Evolutionary conservation across 2,329 filamentous ascomycete species (phyloP).

Genomic region (Nothopassalora personata): DNA sequence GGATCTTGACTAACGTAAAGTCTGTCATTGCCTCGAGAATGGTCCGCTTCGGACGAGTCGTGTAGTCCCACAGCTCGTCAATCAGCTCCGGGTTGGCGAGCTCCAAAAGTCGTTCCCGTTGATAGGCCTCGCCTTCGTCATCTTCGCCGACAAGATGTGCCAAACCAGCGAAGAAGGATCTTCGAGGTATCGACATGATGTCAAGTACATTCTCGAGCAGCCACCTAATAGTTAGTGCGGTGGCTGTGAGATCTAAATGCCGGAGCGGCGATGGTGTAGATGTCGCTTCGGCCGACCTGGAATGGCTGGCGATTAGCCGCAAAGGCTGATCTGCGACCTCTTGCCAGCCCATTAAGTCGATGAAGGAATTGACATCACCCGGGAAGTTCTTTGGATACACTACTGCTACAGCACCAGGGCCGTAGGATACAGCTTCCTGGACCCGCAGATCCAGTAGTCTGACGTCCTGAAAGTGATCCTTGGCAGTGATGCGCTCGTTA

Average conservation of each 20-base stretch:
- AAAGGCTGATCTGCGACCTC: constrained; percentile 65
- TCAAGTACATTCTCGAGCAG: constrained; percentile 81
- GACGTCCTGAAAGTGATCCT: constrained; percentile 87
- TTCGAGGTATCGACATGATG: constrained; percentile 80
- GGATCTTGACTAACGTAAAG: constrained; percentile 77
- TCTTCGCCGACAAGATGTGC: constrained; percentile 67
- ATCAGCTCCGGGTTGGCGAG: constrained; percentile 74
- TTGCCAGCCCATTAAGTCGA: constrained; percentile 74
- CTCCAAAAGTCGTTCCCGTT: constrained; percentile 76
- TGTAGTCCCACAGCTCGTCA: constrained; percentile 95
- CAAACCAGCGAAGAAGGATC: constrained; percentile 76
- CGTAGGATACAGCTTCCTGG: constrained; percentile 43
- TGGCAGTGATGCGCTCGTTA: constrained; percentile 72
- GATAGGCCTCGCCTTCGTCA: constrained; percentile 46
- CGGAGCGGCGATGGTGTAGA: constrained; percentile 37
- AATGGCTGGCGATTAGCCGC: constrained; percentile 42
- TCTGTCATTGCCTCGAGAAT: constrained; percentile 91
- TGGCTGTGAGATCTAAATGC: constrained; percentile 36
- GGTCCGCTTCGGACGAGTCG: constrained; percentile 79
- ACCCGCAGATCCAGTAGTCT: constrained; percentile 64
- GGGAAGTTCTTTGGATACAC: constrained; percentile 86
- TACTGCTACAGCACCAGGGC: constrained; percentile 72
- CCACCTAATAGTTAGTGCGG: constrained; percentile 59
- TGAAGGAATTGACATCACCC: constrained; percentile 70
- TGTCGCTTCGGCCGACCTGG: constrained; percentile 15